Percentiles rank a stretch among this genome's conserved stretches.
phyloP scores from a whole-genome alignment of 345 rosid genomes.

The Rhizophora mangle region DNA sequence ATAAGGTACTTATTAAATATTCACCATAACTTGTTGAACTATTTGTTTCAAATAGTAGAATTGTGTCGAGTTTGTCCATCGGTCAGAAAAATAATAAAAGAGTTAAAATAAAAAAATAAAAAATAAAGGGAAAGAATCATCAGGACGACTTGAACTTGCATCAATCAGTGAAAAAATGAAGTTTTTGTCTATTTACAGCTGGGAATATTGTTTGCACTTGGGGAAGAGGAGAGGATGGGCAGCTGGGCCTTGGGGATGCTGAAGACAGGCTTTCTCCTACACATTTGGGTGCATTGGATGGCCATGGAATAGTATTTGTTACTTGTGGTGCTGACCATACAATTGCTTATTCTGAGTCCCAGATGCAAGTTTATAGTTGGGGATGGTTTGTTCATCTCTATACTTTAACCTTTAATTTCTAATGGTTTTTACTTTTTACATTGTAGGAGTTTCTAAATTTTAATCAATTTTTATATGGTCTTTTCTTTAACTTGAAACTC shows the following conservation, averaged over 20 bases:
- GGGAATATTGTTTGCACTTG: constrained; percentile 86
- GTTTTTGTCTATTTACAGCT: constrained; percentile 45
- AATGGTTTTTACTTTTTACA: constrained; percentile 6
- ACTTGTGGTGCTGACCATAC: constrained; percentile 98
- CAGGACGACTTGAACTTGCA: neutral
- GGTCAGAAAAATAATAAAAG: no score
- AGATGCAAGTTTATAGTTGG: constrained; percentile 76
- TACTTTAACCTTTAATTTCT: neutral
- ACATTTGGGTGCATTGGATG: constrained; percentile 67
- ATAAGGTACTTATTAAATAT: no score
- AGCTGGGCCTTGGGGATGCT: constrained; percentile 94
- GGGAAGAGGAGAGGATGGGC: constrained; percentile 99
- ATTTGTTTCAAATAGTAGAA: no score
- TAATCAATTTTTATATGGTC: neutral
- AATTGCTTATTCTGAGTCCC: constrained; percentile 66
- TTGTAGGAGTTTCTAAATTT: neutral
- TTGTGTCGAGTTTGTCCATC: no score
- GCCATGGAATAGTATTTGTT: constrained; percentile 55
- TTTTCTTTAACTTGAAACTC: neutral
- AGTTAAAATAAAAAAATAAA: no score
- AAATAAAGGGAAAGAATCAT: no score
- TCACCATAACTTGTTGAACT: no score
- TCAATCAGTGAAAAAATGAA: constrained; percentile 1
- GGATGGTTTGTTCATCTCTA: constrained; percentile 44
- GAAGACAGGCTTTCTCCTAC: constrained; percentile 83